phyloP scores from a whole-genome alignment of 139 green algal species.

The Closterium sp. region DNA sequence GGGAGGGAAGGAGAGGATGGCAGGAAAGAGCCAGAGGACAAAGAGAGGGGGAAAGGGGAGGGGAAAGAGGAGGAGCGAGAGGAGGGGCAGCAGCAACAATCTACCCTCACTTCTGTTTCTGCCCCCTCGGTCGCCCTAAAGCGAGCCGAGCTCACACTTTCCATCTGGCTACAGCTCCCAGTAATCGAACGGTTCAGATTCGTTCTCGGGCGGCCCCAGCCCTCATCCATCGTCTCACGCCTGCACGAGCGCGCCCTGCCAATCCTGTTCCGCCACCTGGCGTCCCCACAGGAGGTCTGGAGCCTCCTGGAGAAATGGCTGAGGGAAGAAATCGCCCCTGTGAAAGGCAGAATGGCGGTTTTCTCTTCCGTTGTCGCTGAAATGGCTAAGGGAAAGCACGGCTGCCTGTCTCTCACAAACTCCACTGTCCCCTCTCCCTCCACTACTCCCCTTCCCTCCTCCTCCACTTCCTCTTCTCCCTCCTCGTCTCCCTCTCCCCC shows the following conservation, averaged over 20 bases:
- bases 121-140: background rate
- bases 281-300: background rate
- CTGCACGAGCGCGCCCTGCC: conserved; percentile 31
- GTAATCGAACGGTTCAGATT: conserved; percentile 23
- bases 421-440: background rate
- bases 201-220: background rate
- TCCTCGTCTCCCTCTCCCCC: background rate
- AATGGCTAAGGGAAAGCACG: background rate
- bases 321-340: background rate
- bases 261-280: conserved; percentile 30
- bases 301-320: background rate
- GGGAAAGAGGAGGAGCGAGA: too few species aligned
- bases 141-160: conserved; percentile 2
- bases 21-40: background rate
- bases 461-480: background rate
- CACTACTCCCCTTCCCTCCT: background rate
- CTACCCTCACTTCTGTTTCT: background rate
- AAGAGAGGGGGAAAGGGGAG: too few species aligned
- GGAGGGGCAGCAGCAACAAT: background rate
- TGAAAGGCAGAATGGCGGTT: background rate
- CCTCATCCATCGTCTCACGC: conserved; percentile 5
- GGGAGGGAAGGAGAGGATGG: too few species aligned
- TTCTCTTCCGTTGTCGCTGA: background rate
- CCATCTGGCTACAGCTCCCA: conserved; percentile 32
- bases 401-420: background rate